Evolutionary conservation across 495 filamentous ascomycete species (phyloP).

Genomic region (Entonaema liquescens): DNA sequence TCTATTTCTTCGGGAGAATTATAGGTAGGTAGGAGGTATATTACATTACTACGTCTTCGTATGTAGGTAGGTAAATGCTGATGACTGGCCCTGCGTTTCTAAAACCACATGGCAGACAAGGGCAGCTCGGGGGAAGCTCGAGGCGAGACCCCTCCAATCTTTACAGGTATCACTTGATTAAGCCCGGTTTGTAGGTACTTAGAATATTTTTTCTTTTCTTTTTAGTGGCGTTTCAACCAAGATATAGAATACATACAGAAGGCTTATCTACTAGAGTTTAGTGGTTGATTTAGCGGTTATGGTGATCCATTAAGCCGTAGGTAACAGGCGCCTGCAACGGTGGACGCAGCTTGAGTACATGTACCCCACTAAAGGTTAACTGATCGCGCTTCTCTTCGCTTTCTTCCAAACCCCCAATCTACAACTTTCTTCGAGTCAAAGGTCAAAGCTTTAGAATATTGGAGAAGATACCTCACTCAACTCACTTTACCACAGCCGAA

Average conservation of each 20-base stretch:
- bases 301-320: neutral
- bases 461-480: neutral
- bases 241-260: neutral
- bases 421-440: neutral
- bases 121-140: neutral
- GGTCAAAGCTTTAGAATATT: neutral
- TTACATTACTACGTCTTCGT: neutral
- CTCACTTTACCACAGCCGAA: neutral
- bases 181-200: neutral
- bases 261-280: neutral
- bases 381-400: too few relatives aligned
- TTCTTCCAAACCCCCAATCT: too few relatives aligned
- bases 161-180: neutral
- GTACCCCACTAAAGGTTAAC: neutral
- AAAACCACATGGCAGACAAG: neutral
- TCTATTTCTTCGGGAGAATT: neutral
- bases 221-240: neutral
- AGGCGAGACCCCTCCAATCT: neutral
- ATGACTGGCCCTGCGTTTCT: neutral
- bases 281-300: neutral
- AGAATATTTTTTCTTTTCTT: neutral
- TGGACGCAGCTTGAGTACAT: neutral
- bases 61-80: neutral
- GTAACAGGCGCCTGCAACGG: conserved; percentile 5
- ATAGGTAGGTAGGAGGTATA: neutral